Base-by-base conservation (phyloP, 2,329 filamentous ascomycete species). In the Onygenales sp. region DNA sequence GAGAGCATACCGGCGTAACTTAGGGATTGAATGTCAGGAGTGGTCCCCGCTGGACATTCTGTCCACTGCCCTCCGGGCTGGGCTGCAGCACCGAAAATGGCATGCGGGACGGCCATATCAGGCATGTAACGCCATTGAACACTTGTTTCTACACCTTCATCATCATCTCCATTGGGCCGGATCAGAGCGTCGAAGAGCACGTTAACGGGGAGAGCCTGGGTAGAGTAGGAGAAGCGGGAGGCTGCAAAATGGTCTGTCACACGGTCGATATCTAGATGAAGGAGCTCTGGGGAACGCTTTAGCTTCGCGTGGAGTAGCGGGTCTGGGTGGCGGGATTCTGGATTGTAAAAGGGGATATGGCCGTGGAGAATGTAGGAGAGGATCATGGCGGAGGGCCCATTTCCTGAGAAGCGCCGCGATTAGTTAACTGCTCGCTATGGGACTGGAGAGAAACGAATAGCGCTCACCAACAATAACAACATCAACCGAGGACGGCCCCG, bases 1-100 rank as follows among this genome's bases (percentile, higher is more conserved):
- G 78, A 82, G 6, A 84, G 70, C 75, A 82, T 79, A 54, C 81
- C 79, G 2, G 80, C 79, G 68, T 84, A 83, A 63, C 80, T 83
- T 64, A 84, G 62, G 0, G 80, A 78, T 43, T 78, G 78, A 57
- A 83, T 81, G 54, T 81, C 74, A 65, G 75, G 76, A 61, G 75
- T 80, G 3, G 76, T 74, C 31, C 71, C 70, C 11, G 75, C 70
- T 0, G 76, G 73, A 53, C 79, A 75, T 49, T 80, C 77, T 1
- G 75, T 76, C 81, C 81, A 84, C 62, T 83, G 80, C 6, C 81
- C 81, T 13, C 81, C 81, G 1, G 79, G 70, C 42, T 72, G 65
- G 7, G 66, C 53, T 0, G 78, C 70, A 54, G 78, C 70, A 13
- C 80, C 81, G 52, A 83, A 69, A 2, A 79, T 74, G 27, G 80